phyloP scores from a whole-genome alignment of 352 stramenopile species.

The Bremia lactucae region DNA sequence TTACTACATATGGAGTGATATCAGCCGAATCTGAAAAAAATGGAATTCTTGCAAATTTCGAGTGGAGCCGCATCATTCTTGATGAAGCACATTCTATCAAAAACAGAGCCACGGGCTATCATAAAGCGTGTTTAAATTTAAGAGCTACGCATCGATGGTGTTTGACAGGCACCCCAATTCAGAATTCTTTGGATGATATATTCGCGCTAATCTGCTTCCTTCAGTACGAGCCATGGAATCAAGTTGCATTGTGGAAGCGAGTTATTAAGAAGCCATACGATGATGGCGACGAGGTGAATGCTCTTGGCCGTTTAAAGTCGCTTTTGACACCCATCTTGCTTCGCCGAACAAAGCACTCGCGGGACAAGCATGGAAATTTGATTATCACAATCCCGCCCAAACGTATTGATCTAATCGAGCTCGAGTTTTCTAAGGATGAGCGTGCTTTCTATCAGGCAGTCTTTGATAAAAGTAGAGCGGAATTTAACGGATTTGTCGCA shows the following conservation, averaged over 20 bases:
- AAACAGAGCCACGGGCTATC: conserved; percentile 70
- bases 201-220: conserved; percentile 81
- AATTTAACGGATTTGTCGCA: conserved; percentile 84
- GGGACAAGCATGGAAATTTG: conserved; percentile 43
- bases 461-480: conserved; percentile 70
- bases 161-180: conserved; percentile 84
- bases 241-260: conserved; percentile 71
- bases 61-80: conserved; percentile 84
- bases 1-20: conserved; percentile 80
- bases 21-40: conserved; percentile 55
- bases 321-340: conserved; percentile 70
- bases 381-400: conserved; percentile 71
- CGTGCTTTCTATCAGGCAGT: conserved; percentile 81
- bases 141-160: conserved; percentile 72
- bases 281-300: conserved; percentile 44
- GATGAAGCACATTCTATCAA: conserved; percentile 90
- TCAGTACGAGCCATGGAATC: conserved; percentile 78
- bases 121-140: conserved; percentile 45
- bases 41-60: conserved; percentile 22
- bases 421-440: conserved; percentile 70
- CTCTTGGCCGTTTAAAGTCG: conserved; percentile 51
- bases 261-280: conserved; percentile 75
- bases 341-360: conserved; percentile 77
- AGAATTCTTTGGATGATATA: conserved; percentile 84
- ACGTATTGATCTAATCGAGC: conserved; percentile 45